Evolutionary conservation across 176 grass and related monocot species (phyloP).

Genomic region (Phyllostachys edulis): DNA sequence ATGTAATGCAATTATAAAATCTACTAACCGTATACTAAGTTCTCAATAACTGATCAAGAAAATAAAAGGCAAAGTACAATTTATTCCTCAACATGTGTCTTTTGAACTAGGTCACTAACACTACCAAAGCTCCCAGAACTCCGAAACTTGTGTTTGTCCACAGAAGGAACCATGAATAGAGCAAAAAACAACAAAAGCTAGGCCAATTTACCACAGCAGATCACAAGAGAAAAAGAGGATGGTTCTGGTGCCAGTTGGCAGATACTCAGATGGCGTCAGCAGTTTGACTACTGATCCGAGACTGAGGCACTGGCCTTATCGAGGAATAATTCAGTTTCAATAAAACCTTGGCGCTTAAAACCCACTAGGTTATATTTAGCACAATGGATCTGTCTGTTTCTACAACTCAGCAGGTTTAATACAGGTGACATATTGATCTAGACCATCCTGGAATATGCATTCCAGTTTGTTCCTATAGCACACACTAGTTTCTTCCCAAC

Average conservation of each 20-base stretch:
- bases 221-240: background rate
- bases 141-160: too few species aligned
- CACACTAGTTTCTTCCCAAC: background rate
- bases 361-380: background rate
- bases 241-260: background rate
- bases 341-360: background rate
- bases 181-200: background rate
- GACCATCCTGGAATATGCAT: background rate
- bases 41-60: background rate
- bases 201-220: background rate
- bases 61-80: background rate
- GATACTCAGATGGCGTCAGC: background rate
- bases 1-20: background rate
- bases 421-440: background rate
- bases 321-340: background rate
- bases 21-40: background rate
- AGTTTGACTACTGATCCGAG: background rate
- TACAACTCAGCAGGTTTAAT: background rate
- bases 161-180: background rate
- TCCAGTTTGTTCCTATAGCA: background rate
- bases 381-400: background rate
- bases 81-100: background rate
- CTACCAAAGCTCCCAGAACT: background rate
- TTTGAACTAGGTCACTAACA: background rate
- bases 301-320: background rate